Evolutionary conservation across 2,329 filamentous ascomycete species (phyloP).

Genomic region (Colletotrichum tabaci): DNA sequence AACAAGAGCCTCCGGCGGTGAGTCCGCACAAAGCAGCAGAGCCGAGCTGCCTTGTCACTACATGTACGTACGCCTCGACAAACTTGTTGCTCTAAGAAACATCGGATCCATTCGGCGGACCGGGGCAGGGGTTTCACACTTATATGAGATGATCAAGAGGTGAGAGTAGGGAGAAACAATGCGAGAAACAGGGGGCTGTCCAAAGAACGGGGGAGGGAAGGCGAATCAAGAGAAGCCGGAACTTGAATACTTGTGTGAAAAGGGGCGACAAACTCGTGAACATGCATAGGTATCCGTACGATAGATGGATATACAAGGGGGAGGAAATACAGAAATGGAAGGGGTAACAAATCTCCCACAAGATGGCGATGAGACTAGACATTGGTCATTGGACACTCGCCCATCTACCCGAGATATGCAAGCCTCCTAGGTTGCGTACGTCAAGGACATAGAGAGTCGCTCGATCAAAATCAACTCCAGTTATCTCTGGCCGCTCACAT

Average conservation of each 20-base stretch:
- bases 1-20: neutral
- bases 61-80: neutral
- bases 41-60: too few species aligned
- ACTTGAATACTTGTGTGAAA: neutral
- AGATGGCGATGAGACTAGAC: neutral
- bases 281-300: neutral
- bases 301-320: neutral
- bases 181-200: neutral
- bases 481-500: constrained; percentile 2
- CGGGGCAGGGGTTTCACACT: constrained; percentile 18
- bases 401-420: neutral
- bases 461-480: constrained; percentile 12
- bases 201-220: neutral
- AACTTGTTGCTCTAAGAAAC: constrained; percentile 3
- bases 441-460: constrained; percentile 14
- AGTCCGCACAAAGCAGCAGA: neutral
- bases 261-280: neutral
- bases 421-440: constrained; percentile 4
- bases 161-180: neutral
- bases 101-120: neutral
- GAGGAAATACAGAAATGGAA: neutral
- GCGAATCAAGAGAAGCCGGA: neutral
- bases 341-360: neutral
- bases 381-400: neutral
- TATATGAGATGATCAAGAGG: neutral